Evolutionary conservation across 805 yeast species (phyloP).

Genomic region (Lachancea meyersii): DNA sequence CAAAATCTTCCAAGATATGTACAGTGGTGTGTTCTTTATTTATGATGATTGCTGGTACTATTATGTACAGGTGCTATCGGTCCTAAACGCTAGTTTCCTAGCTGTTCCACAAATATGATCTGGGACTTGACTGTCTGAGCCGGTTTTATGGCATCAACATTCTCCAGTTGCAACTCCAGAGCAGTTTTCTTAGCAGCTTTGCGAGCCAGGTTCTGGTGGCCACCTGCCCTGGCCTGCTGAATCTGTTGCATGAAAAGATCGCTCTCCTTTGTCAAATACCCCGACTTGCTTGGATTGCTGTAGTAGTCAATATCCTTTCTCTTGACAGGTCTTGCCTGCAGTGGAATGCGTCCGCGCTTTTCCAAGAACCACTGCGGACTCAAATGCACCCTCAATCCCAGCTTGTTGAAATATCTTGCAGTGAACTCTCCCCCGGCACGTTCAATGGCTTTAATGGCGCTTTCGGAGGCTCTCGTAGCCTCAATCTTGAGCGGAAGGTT

Average conservation of each 20-base stretch:
- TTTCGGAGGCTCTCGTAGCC: constrained; percentile 71
- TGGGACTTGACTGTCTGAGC: constrained; percentile 17
- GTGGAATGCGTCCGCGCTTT: constrained; percentile 73
- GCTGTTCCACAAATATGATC: constrained; percentile 13
- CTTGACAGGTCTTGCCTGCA: constrained; percentile 78
- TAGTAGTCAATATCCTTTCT: constrained; percentile 77
- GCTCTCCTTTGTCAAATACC: constrained; percentile 53
- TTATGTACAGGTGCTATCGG: no score
- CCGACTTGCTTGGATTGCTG: constrained; percentile 63
- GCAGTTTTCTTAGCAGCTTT: constrained; percentile 32
- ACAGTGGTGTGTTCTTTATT: no score
- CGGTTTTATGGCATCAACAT: constrained; percentile 10
- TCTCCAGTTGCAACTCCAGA: constrained; percentile 29
- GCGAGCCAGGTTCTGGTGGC: constrained; percentile 16
- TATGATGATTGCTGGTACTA: no score
- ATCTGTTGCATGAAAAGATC: constrained; percentile 26
- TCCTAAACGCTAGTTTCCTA: no score
- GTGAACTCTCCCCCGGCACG: constrained; percentile 65
- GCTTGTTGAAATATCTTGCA: constrained; percentile 60
- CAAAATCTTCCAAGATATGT: no score
- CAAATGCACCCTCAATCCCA: constrained; percentile 69
- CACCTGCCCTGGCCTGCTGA: constrained; percentile 18
- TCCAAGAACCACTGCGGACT: constrained; percentile 63
- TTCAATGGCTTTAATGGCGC: constrained; percentile 72
- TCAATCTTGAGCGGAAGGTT: constrained; percentile 67